phyloP scores from a whole-genome alignment of 23 red algal species.

The Agarophyton chilense region DNA sequence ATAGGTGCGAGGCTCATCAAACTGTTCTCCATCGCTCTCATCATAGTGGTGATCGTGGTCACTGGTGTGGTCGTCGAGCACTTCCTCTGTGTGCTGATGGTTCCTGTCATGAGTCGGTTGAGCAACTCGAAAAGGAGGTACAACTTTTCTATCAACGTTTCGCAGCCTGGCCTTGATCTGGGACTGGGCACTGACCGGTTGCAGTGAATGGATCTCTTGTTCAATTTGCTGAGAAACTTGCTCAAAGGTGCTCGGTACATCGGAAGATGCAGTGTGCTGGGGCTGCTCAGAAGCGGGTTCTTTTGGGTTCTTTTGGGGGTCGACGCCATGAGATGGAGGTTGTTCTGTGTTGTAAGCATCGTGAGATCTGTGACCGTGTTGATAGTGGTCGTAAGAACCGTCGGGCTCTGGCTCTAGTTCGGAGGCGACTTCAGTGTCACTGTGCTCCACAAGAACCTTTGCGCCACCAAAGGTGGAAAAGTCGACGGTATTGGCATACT shows the following conservation, averaged over 20 bases:
- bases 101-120: neutral
- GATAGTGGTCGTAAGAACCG: conserved; percentile 32
- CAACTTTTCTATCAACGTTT: neutral
- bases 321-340: neutral
- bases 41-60: conserved; percentile 13
- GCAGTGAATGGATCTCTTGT: conserved; percentile 30
- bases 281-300: conserved; percentile 38
- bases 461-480: neutral
- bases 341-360: neutral
- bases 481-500: conserved; percentile 21
- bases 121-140: neutral
- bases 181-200: neutral
- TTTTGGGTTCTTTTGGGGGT: neutral
- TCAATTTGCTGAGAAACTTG: conserved; percentile 31
- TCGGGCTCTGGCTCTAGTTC: conserved; percentile 31
- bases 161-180: conserved; percentile 6
- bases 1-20: conserved; percentile 18
- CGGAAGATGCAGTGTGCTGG: neutral
- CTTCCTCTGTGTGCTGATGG: neutral
- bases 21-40: neutral
- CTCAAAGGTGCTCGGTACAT: conserved; percentile 53
- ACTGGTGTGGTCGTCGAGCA: neutral
- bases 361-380: conserved; percentile 25
- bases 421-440: conserved; percentile 28
- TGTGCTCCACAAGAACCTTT: conserved; percentile 12